Evolutionary conservation across 257 asterid genomes (phyloP).

Genomic region (Solanum piurae): DNA sequence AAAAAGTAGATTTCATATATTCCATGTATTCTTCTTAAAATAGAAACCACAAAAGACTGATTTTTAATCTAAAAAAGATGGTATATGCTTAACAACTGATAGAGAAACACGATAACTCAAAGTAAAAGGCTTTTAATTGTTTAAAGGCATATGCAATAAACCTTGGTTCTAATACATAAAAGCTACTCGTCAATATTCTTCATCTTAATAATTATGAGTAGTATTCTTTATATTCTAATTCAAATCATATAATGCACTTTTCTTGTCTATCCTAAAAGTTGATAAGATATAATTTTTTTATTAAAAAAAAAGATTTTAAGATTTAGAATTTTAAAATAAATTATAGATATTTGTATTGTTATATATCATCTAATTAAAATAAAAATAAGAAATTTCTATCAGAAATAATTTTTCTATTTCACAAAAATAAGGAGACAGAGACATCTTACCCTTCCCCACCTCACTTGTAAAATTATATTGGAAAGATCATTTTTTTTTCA

Average conservation of each 20-base stretch:
- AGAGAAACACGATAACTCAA: neutral
- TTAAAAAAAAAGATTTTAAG: no score
- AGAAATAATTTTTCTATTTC: no score
- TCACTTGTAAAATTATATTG: no score
- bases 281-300: neutral
- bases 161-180: neutral
- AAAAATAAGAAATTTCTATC: no score
- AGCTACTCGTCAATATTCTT: neutral
- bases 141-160: neutral
- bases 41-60: neutral
- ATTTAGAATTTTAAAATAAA: no score
- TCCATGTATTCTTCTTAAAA: neutral
- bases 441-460: no score
- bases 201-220: neutral
- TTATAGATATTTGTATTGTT: no score
- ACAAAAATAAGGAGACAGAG: no score
- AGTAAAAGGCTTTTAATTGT: neutral
- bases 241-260: neutral
- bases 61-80: neutral
- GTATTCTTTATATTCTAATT: neutral
- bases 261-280: neutral
- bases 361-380: no score
- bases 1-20: neutral
- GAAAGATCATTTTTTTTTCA: no score
- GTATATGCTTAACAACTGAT: neutral